Base-by-base conservation (phyloP, 768 basidiomycete species). In the Filobasidium wieringae region DNA sequence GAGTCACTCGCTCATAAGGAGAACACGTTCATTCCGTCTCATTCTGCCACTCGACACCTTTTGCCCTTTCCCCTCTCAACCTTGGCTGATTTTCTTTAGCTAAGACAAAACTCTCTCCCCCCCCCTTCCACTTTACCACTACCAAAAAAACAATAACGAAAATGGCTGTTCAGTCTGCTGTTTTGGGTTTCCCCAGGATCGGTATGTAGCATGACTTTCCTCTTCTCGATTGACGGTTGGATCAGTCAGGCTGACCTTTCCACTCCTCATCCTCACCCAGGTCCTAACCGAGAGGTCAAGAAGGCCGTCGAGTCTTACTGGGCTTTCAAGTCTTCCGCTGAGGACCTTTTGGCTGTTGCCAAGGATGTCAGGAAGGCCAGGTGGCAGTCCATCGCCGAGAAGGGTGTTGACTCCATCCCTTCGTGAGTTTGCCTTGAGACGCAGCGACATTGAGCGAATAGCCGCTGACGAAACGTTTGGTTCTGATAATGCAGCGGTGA, bases 241-340 rank as follows among this genome's bases (percentile, higher is more conserved):
- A 22, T 56, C 15, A 19, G 24, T 45, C 19, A 30, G 33, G 11
- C 32, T 49, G n/a, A 50, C 39, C 15, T 34, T 22, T 51, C 22
- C 9, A 32, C 45, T 40, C 43, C 14, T 56, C 2, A 6, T 19
- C 30, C 2, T 9, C 47, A 22, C 33, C 24, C 64, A 91, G 89
- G 89, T 78, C 85, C 84, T 58, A 85, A 90, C 78, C 88, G 88
- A 77, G 89, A 93, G 78, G 82, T 92, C 62, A 95, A 95, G 79
- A 93, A 96, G 80, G 90, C 91, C 64, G 88, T 95, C 70, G 93
- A 97, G 77, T 86, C 89, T 57, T 96, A 97, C 80, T 99, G 95
- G 95, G 88, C 81, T 31, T 86, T 87, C 75, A 96, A 93, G 76
- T 79, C 84, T 73, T 80, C 84, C 60, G 88, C 83, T 33, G 87